Evolutionary conservation across 1,284 basidiomycete species (phyloP), one percentile per base, ranked within the genome.

Genomic region (Schizophyllum amplum): DNA sequence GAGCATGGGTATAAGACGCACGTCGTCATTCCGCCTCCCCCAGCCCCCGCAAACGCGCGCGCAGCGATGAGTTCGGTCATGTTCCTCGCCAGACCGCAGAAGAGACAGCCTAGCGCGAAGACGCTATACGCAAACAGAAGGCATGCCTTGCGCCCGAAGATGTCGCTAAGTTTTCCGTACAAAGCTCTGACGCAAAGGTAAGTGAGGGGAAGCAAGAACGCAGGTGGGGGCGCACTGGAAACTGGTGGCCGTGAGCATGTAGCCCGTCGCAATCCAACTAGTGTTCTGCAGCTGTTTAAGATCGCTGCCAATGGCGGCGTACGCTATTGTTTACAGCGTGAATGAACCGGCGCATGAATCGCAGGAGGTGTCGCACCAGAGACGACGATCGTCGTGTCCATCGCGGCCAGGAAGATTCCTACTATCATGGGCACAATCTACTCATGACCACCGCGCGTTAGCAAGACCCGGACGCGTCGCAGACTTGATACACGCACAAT

Each of bases 1-100:
- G 25, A 27, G 25, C 15, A n/a, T n/a, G n/a, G n/a, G n/a, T n/a
- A n/a, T n/a, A n/a, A n/a, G n/a, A 68, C 80, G 62, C 62, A 83
- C 83, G 83, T 83, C 59, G 77, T 71, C 76, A 84, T 84, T 2
- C 83, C 84, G 5, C 80, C 83, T 3, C 82, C 83, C 1, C 83
- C 83, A n/a, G 84, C 75, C 1, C 83, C 84, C 51, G 81, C 71
- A 47, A 86, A 68, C 0, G 80, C 82, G n/a, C 83, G 73, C 15
- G 78, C 76, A 7, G 71, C 68, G 7, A 86, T 76, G 17, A 86
- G 71, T 63, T 82, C 74, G 0, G 73, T 77, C 80, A 86, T 79
- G 49, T 74, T 80, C 24, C 72, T 66, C 0, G 82, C 73, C 0
- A 83, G 60, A 1, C 82, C 82, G 57, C 82, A 84, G 27, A 78